Conservation (phyloP, 108 stramenopile species). For the Thalassiosira profunda region DNA sequence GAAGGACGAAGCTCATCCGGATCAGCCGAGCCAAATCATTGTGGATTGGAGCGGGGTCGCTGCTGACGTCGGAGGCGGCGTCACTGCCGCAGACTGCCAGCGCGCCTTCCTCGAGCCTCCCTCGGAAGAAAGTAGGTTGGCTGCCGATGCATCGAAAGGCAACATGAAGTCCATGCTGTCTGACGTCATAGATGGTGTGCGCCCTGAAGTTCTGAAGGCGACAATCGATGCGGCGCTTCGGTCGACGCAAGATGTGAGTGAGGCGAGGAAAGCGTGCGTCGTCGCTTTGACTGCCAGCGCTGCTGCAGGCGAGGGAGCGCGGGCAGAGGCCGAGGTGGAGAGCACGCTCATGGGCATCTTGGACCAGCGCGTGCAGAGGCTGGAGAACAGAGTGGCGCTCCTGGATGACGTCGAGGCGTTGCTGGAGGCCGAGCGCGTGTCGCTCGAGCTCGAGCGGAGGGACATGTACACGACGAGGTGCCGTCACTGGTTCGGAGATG, state of each 20-base stretch:
- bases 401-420: constrained; percentile 90
- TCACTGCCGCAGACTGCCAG: constrained; percentile 69
- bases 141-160: constrained; percentile 7
- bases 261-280: constrained; percentile 62
- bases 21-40: background rate
- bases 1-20: background rate
- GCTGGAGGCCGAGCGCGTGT: constrained; percentile 87
- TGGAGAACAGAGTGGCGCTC: constrained; percentile 82
- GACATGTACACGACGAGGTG: constrained; percentile 89
- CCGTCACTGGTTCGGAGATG: constrained; percentile 83
- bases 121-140: background rate
- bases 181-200: constrained; percentile 54
- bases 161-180: constrained; percentile 29
- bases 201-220: constrained; percentile 52
- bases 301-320: constrained; percentile 54
- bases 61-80: constrained; percentile 55
- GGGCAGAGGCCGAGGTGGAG: constrained; percentile 57
- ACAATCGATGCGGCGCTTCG: constrained; percentile 60
- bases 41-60: constrained; percentile 82
- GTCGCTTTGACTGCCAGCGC: constrained; percentile 57
- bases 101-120: constrained; percentile 60
- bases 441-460: constrained; percentile 87
- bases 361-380: constrained; percentile 78
- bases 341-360: constrained; percentile 68
- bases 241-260: constrained; percentile 50